Conservation (phyloP, 2,329 filamentous ascomycete species). For the Aureobasidium sp. region DNA sequence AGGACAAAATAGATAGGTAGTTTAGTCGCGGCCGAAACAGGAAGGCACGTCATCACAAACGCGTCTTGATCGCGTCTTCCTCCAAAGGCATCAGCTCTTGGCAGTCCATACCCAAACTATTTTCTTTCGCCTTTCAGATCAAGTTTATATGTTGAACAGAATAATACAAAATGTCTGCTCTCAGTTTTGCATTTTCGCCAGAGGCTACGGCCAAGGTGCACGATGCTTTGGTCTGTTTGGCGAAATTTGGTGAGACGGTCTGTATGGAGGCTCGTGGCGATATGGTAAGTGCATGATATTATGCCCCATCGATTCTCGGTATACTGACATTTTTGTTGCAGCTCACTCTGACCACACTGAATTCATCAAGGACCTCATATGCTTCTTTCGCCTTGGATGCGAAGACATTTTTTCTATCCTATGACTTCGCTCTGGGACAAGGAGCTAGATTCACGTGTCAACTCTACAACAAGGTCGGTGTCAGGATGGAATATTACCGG, state of each 20-base stretch:
- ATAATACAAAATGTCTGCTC: conserved; percentile 33
- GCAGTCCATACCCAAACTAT: background rate
- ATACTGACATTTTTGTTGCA: conserved; percentile 28
- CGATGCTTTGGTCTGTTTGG: conserved; percentile 65
- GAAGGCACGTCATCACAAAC: conserved; percentile 5
- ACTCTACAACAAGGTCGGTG: conserved; percentile 60
- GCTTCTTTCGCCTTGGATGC: conserved; percentile 63
- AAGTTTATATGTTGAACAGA: background rate
- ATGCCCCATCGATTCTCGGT: background rate
- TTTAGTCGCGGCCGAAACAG: background rate
- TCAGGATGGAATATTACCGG: too few species aligned
- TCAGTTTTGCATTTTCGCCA: conserved; percentile 67
- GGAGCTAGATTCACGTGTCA: conserved; percentile 59
- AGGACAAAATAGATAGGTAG: background rate
- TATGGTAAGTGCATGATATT: conserved; percentile 41
- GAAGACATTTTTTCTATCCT: conserved; percentile 64
- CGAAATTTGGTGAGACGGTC: conserved; percentile 74
- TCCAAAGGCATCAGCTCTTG: conserved; percentile 9
- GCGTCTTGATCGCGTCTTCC: conserved; percentile 14
- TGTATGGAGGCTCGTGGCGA: conserved; percentile 66
- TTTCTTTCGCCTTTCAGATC: background rate
- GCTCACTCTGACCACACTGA: conserved; percentile 69
- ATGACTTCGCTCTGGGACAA: conserved; percentile 47
- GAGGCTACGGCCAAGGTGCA: conserved; percentile 65
- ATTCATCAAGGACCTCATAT: conserved; percentile 75